Conservation (phyloP, 1,284 basidiomycete genomes). For the Tilletia walkeri region DNA sequence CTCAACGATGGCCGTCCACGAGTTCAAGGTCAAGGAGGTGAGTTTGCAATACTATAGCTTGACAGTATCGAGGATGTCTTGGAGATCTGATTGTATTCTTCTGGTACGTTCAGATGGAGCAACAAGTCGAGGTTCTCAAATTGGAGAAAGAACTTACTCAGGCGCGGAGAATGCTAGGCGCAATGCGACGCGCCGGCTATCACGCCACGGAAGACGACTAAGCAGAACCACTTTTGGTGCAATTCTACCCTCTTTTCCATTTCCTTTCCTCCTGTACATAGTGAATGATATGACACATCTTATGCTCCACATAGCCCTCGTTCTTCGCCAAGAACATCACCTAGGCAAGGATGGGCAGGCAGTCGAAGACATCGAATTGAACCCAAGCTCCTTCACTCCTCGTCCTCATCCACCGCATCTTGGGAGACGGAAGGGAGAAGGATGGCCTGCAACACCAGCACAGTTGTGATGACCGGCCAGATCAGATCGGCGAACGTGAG, state of each 20-base stretch:
- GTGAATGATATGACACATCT: too few relatives aligned
- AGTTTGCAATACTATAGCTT: slow-evolving; percentile 14
- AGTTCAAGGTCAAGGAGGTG: slow-evolving; percentile 74
- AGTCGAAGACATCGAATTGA: neutral
- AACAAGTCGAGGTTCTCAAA: slow-evolving; percentile 95
- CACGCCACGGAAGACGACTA: slow-evolving; percentile 49
- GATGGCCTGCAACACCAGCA: neutral
- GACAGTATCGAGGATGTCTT: neutral
- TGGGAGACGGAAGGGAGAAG: neutral
- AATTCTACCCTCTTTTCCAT: too few relatives aligned
- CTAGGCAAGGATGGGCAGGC: neutral
- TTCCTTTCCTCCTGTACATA: too few relatives aligned
- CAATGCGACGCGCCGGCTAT: slow-evolving; percentile 45
- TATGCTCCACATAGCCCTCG: too few relatives aligned
- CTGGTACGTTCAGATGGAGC: slow-evolving; percentile 76
- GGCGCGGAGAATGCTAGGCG: slow-evolving; percentile 49
- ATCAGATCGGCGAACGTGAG: neutral
- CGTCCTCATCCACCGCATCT: neutral
- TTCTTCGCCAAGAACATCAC: too few relatives aligned
- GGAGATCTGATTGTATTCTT: neutral
- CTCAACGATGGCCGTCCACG: slow-evolving; percentile 84
- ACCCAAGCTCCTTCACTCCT: neutral
- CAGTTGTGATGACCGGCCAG: neutral
- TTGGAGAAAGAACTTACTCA: slow-evolving; percentile 84
- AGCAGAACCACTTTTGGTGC: too few relatives aligned